Percentiles rank a stretch among this genome's conserved stretches.
These are phyloP conservation scores for Ustilago vetiveriae DNA, from an alignment of 1,284 basidiomycete species.

Conservation along the genomic window DNA sequence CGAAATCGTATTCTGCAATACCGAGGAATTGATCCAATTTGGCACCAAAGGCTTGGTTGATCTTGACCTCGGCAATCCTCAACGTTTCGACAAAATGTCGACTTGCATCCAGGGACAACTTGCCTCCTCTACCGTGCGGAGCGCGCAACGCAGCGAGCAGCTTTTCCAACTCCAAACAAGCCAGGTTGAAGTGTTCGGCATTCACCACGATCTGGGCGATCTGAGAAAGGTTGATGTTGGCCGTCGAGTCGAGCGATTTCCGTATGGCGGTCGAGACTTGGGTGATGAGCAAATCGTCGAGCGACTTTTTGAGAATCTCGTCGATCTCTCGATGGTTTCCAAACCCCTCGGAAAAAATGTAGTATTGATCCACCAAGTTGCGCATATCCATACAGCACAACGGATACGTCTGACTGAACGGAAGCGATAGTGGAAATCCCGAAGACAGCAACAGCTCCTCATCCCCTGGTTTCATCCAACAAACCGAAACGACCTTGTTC, in stretches of 20 bases:
- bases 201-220: constrained; percentile 94
- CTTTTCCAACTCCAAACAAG: constrained; percentile 85
- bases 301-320: constrained; percentile 87
- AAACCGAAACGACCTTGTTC: constrained; percentile 79
- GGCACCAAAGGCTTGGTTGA: constrained; percentile 82
- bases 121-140: constrained; percentile 79
- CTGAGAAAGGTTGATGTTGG: constrained; percentile 80
- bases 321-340: constrained; percentile 87
- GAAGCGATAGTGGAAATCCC: constrained; percentile 79
- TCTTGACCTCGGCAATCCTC: constrained; percentile 77
- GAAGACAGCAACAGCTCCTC: constrained; percentile 26
- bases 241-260: constrained; percentile 74
- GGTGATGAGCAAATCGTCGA: constrained; percentile 83
- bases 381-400: constrained; percentile 96
- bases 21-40: constrained; percentile 98
- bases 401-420: constrained; percentile 95
- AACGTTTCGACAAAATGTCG: constrained; percentile 78
- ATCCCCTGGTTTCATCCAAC: constrained; percentile 78
- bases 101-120: constrained; percentile 76
- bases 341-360: constrained; percentile 93
- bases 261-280: constrained; percentile 83
- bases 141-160: constrained; percentile 78
- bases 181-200: constrained; percentile 87
- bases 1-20: constrained; percentile 93
- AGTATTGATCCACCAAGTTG: constrained; percentile 92